Percentiles rank a stretch among this genome's conserved stretches.
These are phyloP conservation scores for Colletotrichum euphorbiae DNA, from an alignment of 2,329 filamentous ascomycete species.

Conservation along the genomic window DNA sequence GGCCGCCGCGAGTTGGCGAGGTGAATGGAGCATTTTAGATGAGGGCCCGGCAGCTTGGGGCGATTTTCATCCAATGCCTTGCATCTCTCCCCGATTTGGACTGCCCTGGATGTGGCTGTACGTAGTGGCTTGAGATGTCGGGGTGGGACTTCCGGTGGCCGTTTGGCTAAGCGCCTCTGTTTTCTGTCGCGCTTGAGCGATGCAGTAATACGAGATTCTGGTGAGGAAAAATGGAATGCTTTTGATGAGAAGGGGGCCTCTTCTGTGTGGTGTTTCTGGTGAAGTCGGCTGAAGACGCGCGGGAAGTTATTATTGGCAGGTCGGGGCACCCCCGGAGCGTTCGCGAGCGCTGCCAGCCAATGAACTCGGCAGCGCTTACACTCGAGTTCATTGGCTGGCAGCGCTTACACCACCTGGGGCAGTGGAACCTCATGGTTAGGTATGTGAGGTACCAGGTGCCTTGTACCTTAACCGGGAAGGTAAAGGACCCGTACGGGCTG, in stretches of 20 bases:
- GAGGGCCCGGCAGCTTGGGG: constrained; percentile 28
- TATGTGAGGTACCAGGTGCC: too few relatives aligned
- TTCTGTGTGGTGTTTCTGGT: constrained; percentile 32
- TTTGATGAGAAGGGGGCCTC: constrained; percentile 10
- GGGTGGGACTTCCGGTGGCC: neutral
- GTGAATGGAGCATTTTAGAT: constrained; percentile 13
- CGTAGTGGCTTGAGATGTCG: neutral
- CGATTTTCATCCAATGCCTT: constrained; percentile 29
- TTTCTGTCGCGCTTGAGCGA: neutral
- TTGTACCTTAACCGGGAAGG: too few relatives aligned
- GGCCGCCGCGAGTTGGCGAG: constrained; percentile 16
- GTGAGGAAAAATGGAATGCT: constrained; percentile 1
- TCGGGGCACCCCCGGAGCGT: constrained; percentile 11
- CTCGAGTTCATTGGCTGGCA: too few relatives aligned
- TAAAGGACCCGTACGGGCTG: too few relatives aligned
- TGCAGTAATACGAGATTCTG: constrained; percentile 17
- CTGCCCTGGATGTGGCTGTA: neutral
- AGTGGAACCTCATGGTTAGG: neutral
- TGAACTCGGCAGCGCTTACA: constrained; percentile 35
- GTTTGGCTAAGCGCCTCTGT: constrained; percentile 36
- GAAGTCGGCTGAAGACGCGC: constrained; percentile 37
- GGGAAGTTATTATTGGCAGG: constrained; percentile 40
- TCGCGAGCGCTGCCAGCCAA: constrained; percentile 30
- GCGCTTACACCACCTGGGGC: constrained; percentile 38
- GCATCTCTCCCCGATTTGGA: neutral